Base-by-base conservation (phyloP, 345 rosid species). In the Reutealis trisperma region DNA sequence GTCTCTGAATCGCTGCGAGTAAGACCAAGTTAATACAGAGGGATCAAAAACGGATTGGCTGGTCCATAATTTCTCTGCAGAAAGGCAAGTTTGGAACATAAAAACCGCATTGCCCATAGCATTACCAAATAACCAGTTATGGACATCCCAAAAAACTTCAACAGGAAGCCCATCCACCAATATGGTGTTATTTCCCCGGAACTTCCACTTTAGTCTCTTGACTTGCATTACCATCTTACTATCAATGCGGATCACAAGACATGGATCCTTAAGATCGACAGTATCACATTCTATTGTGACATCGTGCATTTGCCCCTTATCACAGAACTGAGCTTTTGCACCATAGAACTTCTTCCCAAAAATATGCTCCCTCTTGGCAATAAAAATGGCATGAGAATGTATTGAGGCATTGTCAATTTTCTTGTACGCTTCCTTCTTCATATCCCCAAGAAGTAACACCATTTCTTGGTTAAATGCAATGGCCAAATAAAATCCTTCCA, bases 121-220 rank as follows among this genome's bases (percentile, higher is more conserved):
- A 83, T 87, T 84, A 65, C 97, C 94, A 83, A 93, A 95, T n/a
- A 95, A 85, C 99, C 99, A 95, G 67, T 87, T 92, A 69, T 95
- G 90, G 63, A 95, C 95, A 85, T 95, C 99, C 99, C 99, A 95
- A 10, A 87, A 87, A 79, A 95, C 94, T 80, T 95, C 97, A 30
- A 95, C 96, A 11, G 90, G 87, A 16, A 88, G 78, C 67, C 93
- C 97, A 86, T 95, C 97, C 68, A 93, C 96, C 81, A 86, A 73
- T 74, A 95, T 93, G 30, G 94, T 95, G 67, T 86, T 85, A 70
- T 95, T 95, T 4, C 99, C 99, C 11, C 98, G 86, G 83, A 95
- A 95, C 86, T 95, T 95, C 99, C 99, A 95, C 80, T 84, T 89
- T 62, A 95, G 88, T 79, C 93, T 81, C 86, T 90, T 92, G 72